Evolutionary conservation across 106 monocot genomes (phyloP).

Genomic region (Alisma plantagoaquatica): DNA sequence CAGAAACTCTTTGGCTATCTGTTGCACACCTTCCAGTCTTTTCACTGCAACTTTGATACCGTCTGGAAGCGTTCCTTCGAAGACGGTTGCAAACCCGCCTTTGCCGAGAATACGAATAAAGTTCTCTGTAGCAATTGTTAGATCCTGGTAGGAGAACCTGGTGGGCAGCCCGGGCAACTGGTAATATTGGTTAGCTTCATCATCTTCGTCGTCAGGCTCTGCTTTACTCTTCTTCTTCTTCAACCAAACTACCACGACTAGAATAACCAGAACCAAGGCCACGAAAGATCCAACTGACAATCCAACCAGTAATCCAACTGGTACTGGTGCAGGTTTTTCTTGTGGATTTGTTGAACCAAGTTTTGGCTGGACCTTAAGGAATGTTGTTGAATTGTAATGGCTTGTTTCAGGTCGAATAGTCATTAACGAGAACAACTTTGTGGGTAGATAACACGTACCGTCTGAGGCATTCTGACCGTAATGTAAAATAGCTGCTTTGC

Average conservation of each 20-base stretch:
- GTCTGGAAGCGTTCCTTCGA: slow-evolving; percentile 24
- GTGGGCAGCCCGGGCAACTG: background rate
- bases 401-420: background rate
- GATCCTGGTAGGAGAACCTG: slow-evolving; percentile 1
- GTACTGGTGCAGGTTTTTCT: too few relatives aligned
- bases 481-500: background rate
- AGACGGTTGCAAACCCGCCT: slow-evolving; percentile 58
- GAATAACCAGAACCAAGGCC: background rate
- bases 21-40: too few relatives aligned
- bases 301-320: background rate
- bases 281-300: too few relatives aligned
- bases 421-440: background rate
- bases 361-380: background rate
- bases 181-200: too few relatives aligned
- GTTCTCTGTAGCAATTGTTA: slow-evolving; percentile 25
- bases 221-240: background rate
- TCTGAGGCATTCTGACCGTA: background rate
- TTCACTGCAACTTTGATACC: slow-evolving; percentile 20
- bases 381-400: slow-evolving; percentile 7
- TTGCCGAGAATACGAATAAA: slow-evolving; percentile 34
- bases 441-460: background rate
- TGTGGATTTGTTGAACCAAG: background rate
- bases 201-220: background rate
- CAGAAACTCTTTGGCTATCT: too few relatives aligned
- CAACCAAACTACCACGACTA: background rate